These are phyloP conservation scores for Fusarium sp. DNA, from an alignment of 2,329 filamentous ascomycete species.

Conservation along the genomic window DNA sequence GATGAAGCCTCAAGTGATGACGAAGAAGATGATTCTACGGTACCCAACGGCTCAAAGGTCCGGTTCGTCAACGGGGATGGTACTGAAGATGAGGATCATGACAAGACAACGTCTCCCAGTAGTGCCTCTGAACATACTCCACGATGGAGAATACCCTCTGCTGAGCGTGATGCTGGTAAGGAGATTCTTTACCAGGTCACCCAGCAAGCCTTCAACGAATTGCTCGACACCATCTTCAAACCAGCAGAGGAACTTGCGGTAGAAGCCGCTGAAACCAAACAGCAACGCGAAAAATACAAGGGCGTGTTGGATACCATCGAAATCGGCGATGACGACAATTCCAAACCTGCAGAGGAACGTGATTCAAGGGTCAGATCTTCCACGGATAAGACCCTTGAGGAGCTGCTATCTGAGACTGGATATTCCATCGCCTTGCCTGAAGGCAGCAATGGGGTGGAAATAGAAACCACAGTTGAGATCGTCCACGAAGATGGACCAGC, in stretches of 20 bases:
- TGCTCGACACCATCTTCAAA: conserved; percentile 89
- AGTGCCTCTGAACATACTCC: conserved; percentile 81
- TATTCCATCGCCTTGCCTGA: conserved; percentile 58
- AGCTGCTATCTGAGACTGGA: conserved; percentile 60
- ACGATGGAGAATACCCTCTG: conserved; percentile 81
- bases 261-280: conserved; percentile 72
- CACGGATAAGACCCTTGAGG: conserved; percentile 49
- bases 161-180: conserved; percentile 85
- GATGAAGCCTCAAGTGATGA: conserved; percentile 61
- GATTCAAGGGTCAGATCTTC: conserved; percentile 33
- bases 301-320: conserved; percentile 61
- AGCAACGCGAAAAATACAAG: conserved; percentile 69
- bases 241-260: conserved; percentile 82
- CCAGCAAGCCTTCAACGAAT: conserved; percentile 90
- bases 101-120: conserved; percentile 78
- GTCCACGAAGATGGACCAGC: conserved; percentile 42
- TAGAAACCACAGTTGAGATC: conserved; percentile 47
- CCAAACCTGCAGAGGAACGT: conserved; percentile 7
- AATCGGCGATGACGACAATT: conserved; percentile 49
- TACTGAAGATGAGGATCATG: conserved; percentile 78
- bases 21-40: conserved; percentile 62
- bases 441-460: conserved; percentile 52
- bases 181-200: conserved; percentile 93
- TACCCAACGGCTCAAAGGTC: conserved; percentile 83
- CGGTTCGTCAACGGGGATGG: conserved; percentile 79